Conservation (phyloP, 768 basidiomycete species). For the Pisolithus microcarpus region DNA sequence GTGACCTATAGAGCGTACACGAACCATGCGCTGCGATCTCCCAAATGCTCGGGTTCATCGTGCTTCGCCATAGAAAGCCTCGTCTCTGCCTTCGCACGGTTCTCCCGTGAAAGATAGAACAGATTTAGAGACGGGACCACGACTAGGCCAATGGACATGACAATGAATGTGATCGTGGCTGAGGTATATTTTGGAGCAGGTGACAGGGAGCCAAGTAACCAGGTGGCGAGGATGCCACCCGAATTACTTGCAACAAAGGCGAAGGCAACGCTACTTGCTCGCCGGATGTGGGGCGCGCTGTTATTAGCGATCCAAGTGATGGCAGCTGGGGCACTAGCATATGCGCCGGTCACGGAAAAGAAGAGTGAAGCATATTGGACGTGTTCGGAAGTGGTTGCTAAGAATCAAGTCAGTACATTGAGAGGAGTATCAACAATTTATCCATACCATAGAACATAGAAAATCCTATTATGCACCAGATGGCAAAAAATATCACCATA, state of each 20-base stretch:
- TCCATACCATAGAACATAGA: slow-evolving; percentile 47
- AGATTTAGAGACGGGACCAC: slow-evolving; percentile 33
- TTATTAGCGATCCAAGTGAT: slow-evolving; percentile 60
- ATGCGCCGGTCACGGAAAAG: slow-evolving; percentile 46
- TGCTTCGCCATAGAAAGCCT: slow-evolving; percentile 24
- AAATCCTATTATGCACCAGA: slow-evolving; percentile 44
- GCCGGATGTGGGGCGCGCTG: slow-evolving; percentile 45
- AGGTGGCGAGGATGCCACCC: slow-evolving; percentile 55
- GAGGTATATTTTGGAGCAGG: slow-evolving; percentile 42
- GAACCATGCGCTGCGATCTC: slow-evolving; percentile 51
- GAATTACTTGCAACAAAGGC: slow-evolving; percentile 52
- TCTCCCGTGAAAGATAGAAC: slow-evolving; percentile 35
- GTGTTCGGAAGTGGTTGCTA: slow-evolving; percentile 24
- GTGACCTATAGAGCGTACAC: slow-evolving; percentile 37
- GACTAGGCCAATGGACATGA: slow-evolving; percentile 34
- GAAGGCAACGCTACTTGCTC: slow-evolving; percentile 53
- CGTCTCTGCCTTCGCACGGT: slow-evolving; percentile 37
- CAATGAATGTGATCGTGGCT: slow-evolving; percentile 34
- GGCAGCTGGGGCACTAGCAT: slow-evolving; percentile 45
- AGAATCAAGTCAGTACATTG: background rate
- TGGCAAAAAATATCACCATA: slow-evolving; percentile 36
- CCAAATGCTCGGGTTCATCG: slow-evolving; percentile 37
- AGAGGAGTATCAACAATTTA: background rate
- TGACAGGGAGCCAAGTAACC: slow-evolving; percentile 48
- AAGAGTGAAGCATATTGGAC: slow-evolving; percentile 52